Evolutionary conservation across 176 grass and related monocot species (phyloP), one percentile per base, ranked within the genome.

Genomic region (Bromus sterilis): DNA sequence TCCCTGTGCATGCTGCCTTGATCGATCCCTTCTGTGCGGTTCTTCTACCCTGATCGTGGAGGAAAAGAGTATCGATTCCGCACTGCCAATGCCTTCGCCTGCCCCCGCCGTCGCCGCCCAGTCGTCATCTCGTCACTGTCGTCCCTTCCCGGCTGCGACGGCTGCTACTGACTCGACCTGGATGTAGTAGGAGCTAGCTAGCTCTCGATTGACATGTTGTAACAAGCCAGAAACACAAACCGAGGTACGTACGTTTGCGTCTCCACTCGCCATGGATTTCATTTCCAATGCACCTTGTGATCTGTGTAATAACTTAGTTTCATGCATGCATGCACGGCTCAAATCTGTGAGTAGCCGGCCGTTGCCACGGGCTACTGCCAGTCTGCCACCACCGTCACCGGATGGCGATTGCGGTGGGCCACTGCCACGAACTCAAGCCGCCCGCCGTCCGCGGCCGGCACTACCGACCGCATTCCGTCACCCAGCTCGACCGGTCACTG

Each of bases 391-490:
- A 60, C 51, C 71, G 53, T 34, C 81, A 34, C 21, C 12, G 16
- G 70, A 93, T 94, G 91, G 91, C 91, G 21, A 87, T 90, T 76
- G 88, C 82, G 7, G 79, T 91, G 63, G 82, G 83, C 31, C 91
- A 78, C 30, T 77, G 80, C 85, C 89, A 85, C 44, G 80, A 85
- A 26, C 62, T 94, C 40, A 88, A 86, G 77, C 87, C 89, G 24
- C 89, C 79, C 37, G 29, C 66, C 24, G 71, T n/a, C 23, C 78
- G 77, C 24, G 79, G 49, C 56, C 82, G 89, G 44, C 87, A 91
- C 61, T 92, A 78, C 87, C 87, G 91, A 43, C 91, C 91, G 74
- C 85, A 78, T 77, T 97, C 91, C 76, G 84, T 92, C 31, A 58
- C 86, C 72, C 87, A 87, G 60, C 81, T 85, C 63, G 63, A 83